phyloP scores from a whole-genome alignment of 768 basidiomycete species.

The Russula griseocarnosa region DNA sequence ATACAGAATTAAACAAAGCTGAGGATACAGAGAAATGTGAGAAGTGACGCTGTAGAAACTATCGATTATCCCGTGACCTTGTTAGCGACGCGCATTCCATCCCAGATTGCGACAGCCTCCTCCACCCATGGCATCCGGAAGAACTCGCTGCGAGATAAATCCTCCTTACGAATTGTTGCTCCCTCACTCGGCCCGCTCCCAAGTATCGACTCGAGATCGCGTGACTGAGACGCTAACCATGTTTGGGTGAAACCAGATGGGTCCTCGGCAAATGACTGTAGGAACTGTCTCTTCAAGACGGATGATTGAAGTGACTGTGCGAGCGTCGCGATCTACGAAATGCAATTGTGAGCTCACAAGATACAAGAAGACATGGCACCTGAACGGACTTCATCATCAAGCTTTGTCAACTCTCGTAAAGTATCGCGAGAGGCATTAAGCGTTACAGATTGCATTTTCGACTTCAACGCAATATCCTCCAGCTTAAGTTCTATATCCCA shows the following conservation, averaged over 20 bases:
- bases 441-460: constrained; percentile 64
- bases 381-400: constrained; percentile 81
- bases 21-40: constrained; percentile 5
- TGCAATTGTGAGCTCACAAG: not conserved
- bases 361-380: not conserved
- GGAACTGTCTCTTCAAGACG: constrained; percentile 80
- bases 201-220: constrained; percentile 85
- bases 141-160: constrained; percentile 83
- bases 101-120: constrained; percentile 80
- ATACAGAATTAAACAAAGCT: not conserved
- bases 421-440: constrained; percentile 68
- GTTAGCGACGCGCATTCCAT: constrained; percentile 65
- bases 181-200: constrained; percentile 83
- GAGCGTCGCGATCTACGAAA: constrained; percentile 65
- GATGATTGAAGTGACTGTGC: constrained; percentile 85
- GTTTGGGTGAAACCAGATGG: constrained; percentile 81
- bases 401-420: constrained; percentile 55
- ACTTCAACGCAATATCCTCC: constrained; percentile 73
- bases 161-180: constrained; percentile 78
- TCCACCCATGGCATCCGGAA: constrained; percentile 92
- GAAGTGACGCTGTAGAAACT: not conserved
- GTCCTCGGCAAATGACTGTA: constrained; percentile 74
- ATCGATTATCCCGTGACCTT: constrained; percentile 22
- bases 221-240: constrained; percentile 88
- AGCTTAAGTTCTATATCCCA: constrained; percentile 88